A percentile compares a stretch with the other conserved stretches of the same genome.
phyloP scores from a whole-genome alignment of 2,329 filamentous ascomycete genomes.

The Madurella fahalii region DNA sequence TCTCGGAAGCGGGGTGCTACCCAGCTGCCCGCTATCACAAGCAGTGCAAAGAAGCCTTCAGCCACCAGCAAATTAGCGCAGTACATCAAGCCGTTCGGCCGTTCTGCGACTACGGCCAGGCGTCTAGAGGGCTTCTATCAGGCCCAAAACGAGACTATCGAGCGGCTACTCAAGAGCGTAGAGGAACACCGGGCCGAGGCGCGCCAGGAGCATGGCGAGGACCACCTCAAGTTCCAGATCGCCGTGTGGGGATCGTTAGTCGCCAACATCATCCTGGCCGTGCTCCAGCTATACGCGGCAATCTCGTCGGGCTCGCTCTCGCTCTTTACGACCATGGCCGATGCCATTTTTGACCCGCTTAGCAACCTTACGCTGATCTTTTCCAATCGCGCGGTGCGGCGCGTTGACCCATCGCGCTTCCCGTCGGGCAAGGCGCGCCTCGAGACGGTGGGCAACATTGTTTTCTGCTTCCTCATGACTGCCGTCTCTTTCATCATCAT shows the following conservation, averaged over 20 bases:
- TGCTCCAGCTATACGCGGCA: constrained; percentile 84
- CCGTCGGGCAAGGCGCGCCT: constrained; percentile 90
- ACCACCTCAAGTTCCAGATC: constrained; percentile 71
- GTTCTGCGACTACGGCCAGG: constrained; percentile 31
- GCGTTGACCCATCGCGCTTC: constrained; percentile 80
- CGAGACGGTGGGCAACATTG: constrained; percentile 92
- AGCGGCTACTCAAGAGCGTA: constrained; percentile 85
- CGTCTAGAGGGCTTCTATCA: constrained; percentile 79
- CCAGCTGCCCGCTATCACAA: neutral
- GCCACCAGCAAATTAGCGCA: constrained; percentile 17
- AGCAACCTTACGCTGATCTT: constrained; percentile 85
- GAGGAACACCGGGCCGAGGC: constrained; percentile 85
- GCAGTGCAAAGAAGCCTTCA: constrained; percentile 6
- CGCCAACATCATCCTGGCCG: constrained; percentile 75
- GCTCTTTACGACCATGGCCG: constrained; percentile 95
- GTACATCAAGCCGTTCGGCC: constrained; percentile 32
- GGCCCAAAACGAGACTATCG: constrained; percentile 87
- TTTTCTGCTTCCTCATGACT: constrained; percentile 95
- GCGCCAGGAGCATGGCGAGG: constrained; percentile 72
- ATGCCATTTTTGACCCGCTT: constrained; percentile 87
- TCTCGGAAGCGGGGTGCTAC: constrained; percentile 65
- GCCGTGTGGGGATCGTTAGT: constrained; percentile 64
- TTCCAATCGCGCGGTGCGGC: constrained; percentile 80
- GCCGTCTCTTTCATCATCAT: constrained; percentile 89
- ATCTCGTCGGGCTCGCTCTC: constrained; percentile 85